Conservation (phyloP, 805 yeast genomes). For the Zygosaccharomyces rouxii region DNA sequence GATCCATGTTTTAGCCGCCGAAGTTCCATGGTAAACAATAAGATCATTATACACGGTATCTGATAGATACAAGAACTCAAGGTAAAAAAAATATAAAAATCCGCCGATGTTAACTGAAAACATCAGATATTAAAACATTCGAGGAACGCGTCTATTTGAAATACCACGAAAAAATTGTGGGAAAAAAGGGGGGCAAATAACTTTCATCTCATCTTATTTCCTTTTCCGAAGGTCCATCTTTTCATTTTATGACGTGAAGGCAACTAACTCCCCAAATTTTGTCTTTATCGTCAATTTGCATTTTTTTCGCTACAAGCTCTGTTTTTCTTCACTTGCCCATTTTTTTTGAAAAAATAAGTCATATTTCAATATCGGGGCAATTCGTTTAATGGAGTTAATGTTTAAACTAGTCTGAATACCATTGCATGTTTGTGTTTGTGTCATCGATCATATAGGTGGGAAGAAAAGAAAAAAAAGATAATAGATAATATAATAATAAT, state of each 20-base stretch:
- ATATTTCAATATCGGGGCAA: neutral
- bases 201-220: neutral
- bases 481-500: neutral
- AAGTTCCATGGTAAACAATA: too few species aligned
- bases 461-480: neutral
- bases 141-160: neutral
- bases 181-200: neutral
- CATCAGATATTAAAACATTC: neutral
- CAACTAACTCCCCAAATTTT: neutral
- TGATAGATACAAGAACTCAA: too few species aligned
- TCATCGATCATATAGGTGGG: neutral
- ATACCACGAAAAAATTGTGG: neutral
- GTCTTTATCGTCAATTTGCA: neutral
- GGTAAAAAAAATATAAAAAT: too few species aligned
- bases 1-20: too few species aligned
- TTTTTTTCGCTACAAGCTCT: neutral
- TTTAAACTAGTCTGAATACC: neutral
- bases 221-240: neutral
- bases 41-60: too few species aligned
- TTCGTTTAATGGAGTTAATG: slow-evolving; percentile 1
- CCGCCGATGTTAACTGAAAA: neutral
- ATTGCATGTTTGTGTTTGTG: neutral
- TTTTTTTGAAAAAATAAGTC: neutral
- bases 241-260: neutral
- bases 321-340: neutral